These are phyloP conservation scores for Butyriboletus appendiculatus DNA, from an alignment of 1,284 basidiomycete species.

Conservation along the genomic window DNA sequence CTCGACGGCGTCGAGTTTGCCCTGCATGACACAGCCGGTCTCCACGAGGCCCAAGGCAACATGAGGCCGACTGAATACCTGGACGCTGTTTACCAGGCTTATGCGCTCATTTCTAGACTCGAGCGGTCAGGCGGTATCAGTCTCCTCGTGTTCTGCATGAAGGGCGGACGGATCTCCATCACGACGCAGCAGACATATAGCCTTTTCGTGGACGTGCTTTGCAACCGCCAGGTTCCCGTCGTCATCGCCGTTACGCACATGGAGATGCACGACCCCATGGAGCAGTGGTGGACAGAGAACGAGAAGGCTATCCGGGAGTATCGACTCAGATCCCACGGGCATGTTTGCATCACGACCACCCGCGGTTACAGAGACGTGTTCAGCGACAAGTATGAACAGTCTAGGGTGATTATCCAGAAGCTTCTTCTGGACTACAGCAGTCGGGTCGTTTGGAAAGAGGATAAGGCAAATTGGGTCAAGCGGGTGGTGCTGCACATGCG, in stretches of 20 bases:
- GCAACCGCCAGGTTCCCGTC: slow-evolving; percentile 35
- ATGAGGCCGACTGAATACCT: slow-evolving; percentile 25
- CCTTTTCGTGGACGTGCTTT: slow-evolving; percentile 32
- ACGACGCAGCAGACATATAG: slow-evolving; percentile 35
- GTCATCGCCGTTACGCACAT: slow-evolving; percentile 39
- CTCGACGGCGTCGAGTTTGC: slow-evolving; percentile 20
- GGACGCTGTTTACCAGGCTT: slow-evolving; percentile 34
- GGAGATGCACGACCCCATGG: slow-evolving; percentile 35
- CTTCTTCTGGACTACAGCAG: slow-evolving; percentile 23
- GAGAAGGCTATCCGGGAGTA: slow-evolving; percentile 25
- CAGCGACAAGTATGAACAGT: slow-evolving; percentile 26
- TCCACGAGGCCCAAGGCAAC: slow-evolving; percentile 37
- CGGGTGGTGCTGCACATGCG: slow-evolving; percentile 32
- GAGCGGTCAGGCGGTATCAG: slow-evolving; percentile 34
- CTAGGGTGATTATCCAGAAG: slow-evolving; percentile 17
- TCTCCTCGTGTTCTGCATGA: slow-evolving; percentile 43
- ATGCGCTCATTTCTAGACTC: slow-evolving; percentile 36
- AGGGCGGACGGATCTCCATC: slow-evolving; percentile 36
- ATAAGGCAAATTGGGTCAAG: slow-evolving; percentile 29
- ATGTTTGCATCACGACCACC: slow-evolving; percentile 34
- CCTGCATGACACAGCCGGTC: slow-evolving; percentile 42
- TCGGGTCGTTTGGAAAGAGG: slow-evolving; percentile 25
- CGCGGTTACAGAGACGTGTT: slow-evolving; percentile 21
- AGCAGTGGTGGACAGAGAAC: slow-evolving; percentile 34
- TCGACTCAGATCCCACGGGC: slow-evolving; percentile 21